Evolutionary conservation across 1,139 yeast genomes (phyloP).

Genomic region (Diutina scorzettiae): DNA sequence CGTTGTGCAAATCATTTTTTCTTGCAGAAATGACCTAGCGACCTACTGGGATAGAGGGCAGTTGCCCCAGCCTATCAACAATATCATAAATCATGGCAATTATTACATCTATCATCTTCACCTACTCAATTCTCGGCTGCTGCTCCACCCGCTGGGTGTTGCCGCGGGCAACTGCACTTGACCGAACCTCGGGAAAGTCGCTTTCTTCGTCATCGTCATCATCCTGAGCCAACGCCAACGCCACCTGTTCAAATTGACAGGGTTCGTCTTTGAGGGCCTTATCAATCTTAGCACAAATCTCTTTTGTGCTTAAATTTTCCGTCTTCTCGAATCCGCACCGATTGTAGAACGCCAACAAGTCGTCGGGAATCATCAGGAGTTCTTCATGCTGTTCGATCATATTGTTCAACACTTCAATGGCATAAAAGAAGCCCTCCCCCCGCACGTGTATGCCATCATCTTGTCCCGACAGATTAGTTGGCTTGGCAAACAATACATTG

Average conservation of each 20-base stretch:
- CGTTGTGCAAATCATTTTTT: too few relatives aligned
- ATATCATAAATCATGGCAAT: slow-evolving; percentile 1
- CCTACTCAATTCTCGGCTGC: not conserved
- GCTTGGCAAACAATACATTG: slow-evolving; percentile 56
- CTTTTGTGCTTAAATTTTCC: slow-evolving; percentile 21
- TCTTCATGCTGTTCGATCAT: slow-evolving; percentile 78
- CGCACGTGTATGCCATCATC: slow-evolving; percentile 17
- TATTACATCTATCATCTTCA: not conserved
- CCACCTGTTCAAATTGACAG: slow-evolving; percentile 14
- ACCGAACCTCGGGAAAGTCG: not conserved
- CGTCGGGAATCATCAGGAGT: slow-evolving; percentile 64
- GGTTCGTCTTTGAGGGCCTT: slow-evolving; percentile 22
- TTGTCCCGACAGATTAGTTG: slow-evolving; percentile 11
- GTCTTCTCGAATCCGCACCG: slow-evolving; percentile 21
- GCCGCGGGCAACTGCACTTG: not conserved
- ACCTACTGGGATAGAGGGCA: too few relatives aligned
- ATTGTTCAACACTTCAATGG: slow-evolving; percentile 82
- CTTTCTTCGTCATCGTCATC: not conserved
- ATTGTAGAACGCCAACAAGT: slow-evolving; percentile 28
- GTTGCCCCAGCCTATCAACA: too few relatives aligned
- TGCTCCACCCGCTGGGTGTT: slow-evolving; percentile 5
- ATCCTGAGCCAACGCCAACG: slow-evolving; percentile 12
- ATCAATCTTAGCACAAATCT: slow-evolving; percentile 24
- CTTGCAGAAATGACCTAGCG: too few relatives aligned
- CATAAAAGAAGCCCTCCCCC: slow-evolving; percentile 75